phyloP scores from a whole-genome alignment of 768 basidiomycete species.

The Pleurotus eryngii region DNA sequence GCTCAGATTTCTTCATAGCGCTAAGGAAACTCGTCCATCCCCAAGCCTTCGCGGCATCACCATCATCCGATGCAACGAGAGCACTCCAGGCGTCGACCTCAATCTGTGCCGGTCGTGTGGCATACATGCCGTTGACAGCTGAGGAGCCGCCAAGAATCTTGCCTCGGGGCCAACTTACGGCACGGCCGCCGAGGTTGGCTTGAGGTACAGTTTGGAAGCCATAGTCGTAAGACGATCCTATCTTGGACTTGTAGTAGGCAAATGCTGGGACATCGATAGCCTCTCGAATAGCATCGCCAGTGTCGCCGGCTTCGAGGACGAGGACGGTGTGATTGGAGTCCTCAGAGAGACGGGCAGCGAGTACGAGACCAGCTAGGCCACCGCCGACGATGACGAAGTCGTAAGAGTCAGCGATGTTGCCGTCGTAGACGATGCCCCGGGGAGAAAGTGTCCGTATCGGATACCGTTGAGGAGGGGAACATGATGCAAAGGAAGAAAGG shows the following conservation, averaged over 20 bases:
- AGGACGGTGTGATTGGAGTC: slow-evolving; percentile 39
- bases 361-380: slow-evolving; percentile 41
- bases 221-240: slow-evolving; percentile 35
- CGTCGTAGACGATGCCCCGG: slow-evolving; percentile 38
- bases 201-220: slow-evolving; percentile 10
- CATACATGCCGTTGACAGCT: slow-evolving; percentile 48
- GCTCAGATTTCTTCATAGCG: slow-evolving; percentile 51
- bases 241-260: slow-evolving; percentile 37
- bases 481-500: slow-evolving; percentile 4
- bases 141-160: slow-evolving; percentile 45
- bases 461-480: neutral
- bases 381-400: slow-evolving; percentile 49
- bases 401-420: slow-evolving; percentile 37
- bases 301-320: slow-evolving; percentile 50
- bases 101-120: slow-evolving; percentile 38
- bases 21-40: slow-evolving; percentile 32
- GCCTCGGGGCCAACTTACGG: slow-evolving; percentile 26
- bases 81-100: slow-evolving; percentile 43
- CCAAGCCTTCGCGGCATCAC: slow-evolving; percentile 36
- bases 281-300: slow-evolving; percentile 36
- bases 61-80: slow-evolving; percentile 26
- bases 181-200: neutral
- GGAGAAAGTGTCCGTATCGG: slow-evolving; percentile 11
- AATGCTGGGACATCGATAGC: slow-evolving; percentile 40
- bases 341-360: slow-evolving; percentile 46